These are phyloP conservation scores for Asterophora parasitica DNA, from an alignment of 768 basidiomycete genomes.

Conservation along the genomic window DNA sequence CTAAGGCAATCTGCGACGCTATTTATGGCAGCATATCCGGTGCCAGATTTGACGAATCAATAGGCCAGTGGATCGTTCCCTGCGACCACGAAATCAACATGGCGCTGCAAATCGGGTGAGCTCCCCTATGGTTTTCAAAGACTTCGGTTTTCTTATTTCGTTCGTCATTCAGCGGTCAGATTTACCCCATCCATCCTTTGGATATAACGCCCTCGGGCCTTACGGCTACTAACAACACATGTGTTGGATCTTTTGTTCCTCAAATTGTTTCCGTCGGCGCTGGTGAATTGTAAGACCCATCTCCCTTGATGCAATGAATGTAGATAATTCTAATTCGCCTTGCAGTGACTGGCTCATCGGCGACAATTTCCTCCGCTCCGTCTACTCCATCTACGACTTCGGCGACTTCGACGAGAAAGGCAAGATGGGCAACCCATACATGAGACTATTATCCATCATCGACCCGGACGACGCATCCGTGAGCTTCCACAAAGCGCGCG, in stretches of 20 bases:
- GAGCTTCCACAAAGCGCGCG: slow-evolving; percentile 66
- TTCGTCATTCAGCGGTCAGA: slow-evolving; percentile 51
- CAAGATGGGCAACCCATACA: slow-evolving; percentile 70
- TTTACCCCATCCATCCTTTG: slow-evolving; percentile 76
- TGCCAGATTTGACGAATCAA: slow-evolving; percentile 46
- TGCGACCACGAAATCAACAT: slow-evolving; percentile 73
- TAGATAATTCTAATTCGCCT: slow-evolving; percentile 1
- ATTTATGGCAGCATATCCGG: slow-evolving; percentile 68
- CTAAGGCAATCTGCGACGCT: slow-evolving; percentile 56
- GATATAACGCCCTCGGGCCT: slow-evolving; percentile 55
- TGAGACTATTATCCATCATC: slow-evolving; percentile 67
- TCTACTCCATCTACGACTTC: slow-evolving; percentile 82
- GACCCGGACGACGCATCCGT: slow-evolving; percentile 65
- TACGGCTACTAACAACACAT: slow-evolving; percentile 37
- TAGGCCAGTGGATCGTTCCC: slow-evolving; percentile 69
- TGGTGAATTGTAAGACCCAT: slow-evolving; percentile 58
- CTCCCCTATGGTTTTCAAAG: slow-evolving; percentile 8
- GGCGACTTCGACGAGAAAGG: slow-evolving; percentile 68
- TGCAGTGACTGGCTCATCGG: slow-evolving; percentile 78
- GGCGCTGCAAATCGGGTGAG: slow-evolving; percentile 74
- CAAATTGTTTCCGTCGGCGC: slow-evolving; percentile 50
- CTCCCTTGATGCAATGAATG: not conserved
- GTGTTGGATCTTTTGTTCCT: slow-evolving; percentile 76
- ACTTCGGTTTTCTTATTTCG: slow-evolving; percentile 3
- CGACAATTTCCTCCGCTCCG: slow-evolving; percentile 76